phyloP scores from a whole-genome alignment of 305 asterid species.

The Withania somnifera region DNA sequence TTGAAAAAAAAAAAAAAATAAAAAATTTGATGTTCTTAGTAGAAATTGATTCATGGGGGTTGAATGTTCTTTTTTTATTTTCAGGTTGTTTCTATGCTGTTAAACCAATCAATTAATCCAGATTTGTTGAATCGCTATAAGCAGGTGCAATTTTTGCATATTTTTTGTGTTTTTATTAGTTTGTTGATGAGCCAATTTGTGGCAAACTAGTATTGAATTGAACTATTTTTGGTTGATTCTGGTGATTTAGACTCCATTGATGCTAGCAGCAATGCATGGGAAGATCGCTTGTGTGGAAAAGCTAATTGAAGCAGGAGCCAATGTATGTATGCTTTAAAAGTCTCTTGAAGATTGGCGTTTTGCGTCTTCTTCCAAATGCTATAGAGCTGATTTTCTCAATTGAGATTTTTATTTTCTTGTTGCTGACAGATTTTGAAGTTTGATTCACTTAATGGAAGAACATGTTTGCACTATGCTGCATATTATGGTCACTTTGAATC shows the following conservation, averaged over 20 bases:
- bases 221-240: neutral
- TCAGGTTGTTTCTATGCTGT: slow-evolving; percentile 66
- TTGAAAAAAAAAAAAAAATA: neutral
- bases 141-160: slow-evolving; percentile 35
- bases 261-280: slow-evolving; percentile 99
- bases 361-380: neutral
- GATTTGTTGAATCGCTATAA: slow-evolving; percentile 77
- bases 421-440: slow-evolving; percentile 96
- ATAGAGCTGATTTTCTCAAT: too few species aligned
- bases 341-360: neutral
- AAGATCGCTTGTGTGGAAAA: slow-evolving; percentile 67
- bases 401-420: neutral
- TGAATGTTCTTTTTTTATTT: slow-evolving; percentile 6
- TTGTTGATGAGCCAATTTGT: neutral
- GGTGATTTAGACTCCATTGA: slow-evolving; percentile 73
- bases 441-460: slow-evolving; percentile 79
- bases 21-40: neutral
- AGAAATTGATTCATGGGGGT: slow-evolving; percentile 9
- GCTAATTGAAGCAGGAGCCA: slow-evolving; percentile 93
- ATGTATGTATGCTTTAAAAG: slow-evolving; percentile 31
- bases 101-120: slow-evolving; percentile 67
- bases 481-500: slow-evolving; percentile 85
- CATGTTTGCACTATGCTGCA: slow-evolving; percentile 97
- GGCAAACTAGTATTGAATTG: neutral
- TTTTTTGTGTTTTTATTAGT: neutral